Evolutionary conservation across 495 filamentous ascomycete genomes (phyloP).

Genomic region (Aspergillus egyptiacus): DNA sequence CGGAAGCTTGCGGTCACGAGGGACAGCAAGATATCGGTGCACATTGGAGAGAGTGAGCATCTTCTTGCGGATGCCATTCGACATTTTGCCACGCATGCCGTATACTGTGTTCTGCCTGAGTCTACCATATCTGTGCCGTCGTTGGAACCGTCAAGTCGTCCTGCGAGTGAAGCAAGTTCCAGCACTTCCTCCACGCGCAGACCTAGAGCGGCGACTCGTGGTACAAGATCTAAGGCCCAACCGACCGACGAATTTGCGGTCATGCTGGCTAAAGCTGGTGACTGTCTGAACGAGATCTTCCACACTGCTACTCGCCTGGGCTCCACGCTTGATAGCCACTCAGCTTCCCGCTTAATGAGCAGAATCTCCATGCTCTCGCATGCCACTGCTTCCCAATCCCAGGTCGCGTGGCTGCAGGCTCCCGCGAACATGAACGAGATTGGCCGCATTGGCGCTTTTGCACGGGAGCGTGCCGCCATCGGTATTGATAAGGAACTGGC

Average conservation of each 20-base stretch:
- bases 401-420: slow-evolving; percentile 29
- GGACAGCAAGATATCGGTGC: slow-evolving; percentile 36
- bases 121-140: slow-evolving; percentile 83
- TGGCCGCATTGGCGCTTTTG: slow-evolving; percentile 42
- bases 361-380: slow-evolving; percentile 44
- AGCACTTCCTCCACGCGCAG: slow-evolving; percentile 24
- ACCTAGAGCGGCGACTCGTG: slow-evolving; percentile 25
- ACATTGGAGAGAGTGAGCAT: slow-evolving; percentile 44
- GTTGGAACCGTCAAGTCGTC: slow-evolving; percentile 34
- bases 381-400: slow-evolving; percentile 29
- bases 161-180: slow-evolving; percentile 15
- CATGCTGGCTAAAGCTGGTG: slow-evolving; percentile 39
- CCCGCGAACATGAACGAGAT: slow-evolving; percentile 44
- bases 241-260: slow-evolving; percentile 37
- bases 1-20: slow-evolving; percentile 31
- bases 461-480: slow-evolving; percentile 40
- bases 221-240: slow-evolving; percentile 27
- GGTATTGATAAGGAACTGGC: slow-evolving; percentile 39
- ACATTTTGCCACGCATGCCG: slow-evolving; percentile 68
- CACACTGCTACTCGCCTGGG: slow-evolving; percentile 35
- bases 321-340: slow-evolving; percentile 42
- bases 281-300: slow-evolving; percentile 34
- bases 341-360: slow-evolving; percentile 41
- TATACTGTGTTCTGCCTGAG: slow-evolving; percentile 83
- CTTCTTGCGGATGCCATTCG: slow-evolving; percentile 53